These are phyloP conservation scores for Colletotrichum abscissum DNA, from an alignment of 2,329 filamentous ascomycete genomes.

Conservation along the genomic window DNA sequence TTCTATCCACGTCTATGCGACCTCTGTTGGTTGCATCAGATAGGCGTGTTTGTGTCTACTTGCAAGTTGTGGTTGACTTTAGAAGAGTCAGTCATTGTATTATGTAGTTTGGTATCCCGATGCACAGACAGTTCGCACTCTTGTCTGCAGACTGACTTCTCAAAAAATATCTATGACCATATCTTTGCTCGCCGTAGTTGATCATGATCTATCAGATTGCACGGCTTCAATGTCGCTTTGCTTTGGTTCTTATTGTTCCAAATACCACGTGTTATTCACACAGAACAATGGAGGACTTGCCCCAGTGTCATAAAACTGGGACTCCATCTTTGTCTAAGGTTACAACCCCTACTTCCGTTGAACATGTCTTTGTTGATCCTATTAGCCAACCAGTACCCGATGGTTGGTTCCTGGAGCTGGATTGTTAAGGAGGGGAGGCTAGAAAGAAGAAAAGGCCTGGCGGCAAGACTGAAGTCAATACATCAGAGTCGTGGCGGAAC, in stretches of 20 bases:
- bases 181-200: not conserved
- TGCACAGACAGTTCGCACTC: not conserved
- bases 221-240: not conserved
- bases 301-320: not conserved
- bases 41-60: not conserved
- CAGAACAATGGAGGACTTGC: not conserved
- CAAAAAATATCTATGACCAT: not conserved
- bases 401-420: too few species aligned
- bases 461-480: not conserved
- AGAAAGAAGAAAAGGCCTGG: not conserved
- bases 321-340: not conserved
- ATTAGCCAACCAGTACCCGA: too few species aligned
- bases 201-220: not conserved
- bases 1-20: not conserved
- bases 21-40: not conserved
- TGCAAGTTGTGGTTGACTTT: not conserved
- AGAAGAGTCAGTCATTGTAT: too few species aligned
- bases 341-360: not conserved
- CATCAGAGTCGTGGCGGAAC: not conserved
- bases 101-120: not conserved
- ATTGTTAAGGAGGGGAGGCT: not conserved
- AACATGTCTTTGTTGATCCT: not conserved
- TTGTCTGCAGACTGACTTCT: not conserved
- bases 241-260: not conserved
- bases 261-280: not conserved